Evolutionary conservation across 208 protist species (phyloP), one percentile per base, ranked within the genome.

Genomic region (Zelonia costaricensis): DNA sequence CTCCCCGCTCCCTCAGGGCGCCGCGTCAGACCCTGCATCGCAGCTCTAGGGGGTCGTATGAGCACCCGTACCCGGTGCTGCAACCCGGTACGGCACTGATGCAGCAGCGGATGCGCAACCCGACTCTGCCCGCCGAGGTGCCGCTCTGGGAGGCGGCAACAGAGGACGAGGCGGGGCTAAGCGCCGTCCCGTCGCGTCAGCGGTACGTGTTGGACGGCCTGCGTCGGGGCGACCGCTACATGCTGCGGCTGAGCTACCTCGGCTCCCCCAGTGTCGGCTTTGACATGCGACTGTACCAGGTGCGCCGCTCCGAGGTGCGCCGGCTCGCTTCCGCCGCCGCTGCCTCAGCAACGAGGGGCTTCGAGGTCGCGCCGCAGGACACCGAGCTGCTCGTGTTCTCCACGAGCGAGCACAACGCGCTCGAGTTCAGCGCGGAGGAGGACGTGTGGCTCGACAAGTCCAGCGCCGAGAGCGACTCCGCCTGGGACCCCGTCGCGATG

Each of bases 191-290:
- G 2, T 31, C 49, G 4, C 48, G 42, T 2, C 78, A 69, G 27
- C 79, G 71, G 23, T 85, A 79, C 56, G 70, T 76, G 27, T 49
- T 85, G 8, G n/a, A 23, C 10, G 38, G 43, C 0, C 27, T 80
- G 1, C 15, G 61, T 36, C 7, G 31, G 1, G 69, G 76, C 8
- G 35, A 18, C 3, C 47, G 52, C 23, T 85, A 85, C 63, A 52
- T 70, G 59, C 43, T 76, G 18, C 79, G 74, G 2, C 23, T 85
- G 15, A 78, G 74, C 51, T 82, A 49, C 47, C 58, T 74, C 30
- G 79, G 75, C 28, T 69, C 71, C 5, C 71, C 79, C 18, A 76
- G 74, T 8, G 75, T 82, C 5, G 35, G n/a, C 7, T 85, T 82
- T 43, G 71, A 66, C 6, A n/a, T 85, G 59, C 30, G 43, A 15